Base-by-base conservation (phyloP, 106 monocot genomes). In the Cymbidium sinense region DNA sequence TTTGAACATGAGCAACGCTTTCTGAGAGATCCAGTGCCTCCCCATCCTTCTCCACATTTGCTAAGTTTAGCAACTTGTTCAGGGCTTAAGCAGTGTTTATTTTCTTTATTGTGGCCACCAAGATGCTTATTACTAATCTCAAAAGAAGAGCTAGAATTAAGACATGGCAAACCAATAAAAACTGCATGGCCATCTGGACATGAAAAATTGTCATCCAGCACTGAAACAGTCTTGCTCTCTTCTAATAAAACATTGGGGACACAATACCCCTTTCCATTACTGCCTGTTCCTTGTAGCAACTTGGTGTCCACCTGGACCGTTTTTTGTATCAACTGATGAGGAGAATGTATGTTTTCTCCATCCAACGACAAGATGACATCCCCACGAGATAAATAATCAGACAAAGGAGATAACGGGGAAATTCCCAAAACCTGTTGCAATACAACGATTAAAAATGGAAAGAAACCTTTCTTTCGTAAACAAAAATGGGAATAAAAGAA, bases 1-100 rank as follows among this genome's bases (percentile, higher is more conserved):
- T 98, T 74, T 55, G 70, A 82, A 77, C 96, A 94, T 20, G 77
- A 21, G 82, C 85, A 94, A 73, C 9, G 15, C 28, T 20, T 79
- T 70, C n/a, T 47, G 10, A 69, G 41, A 80, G 73, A 55, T 77
- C 23, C 83, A 83, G n/a, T 71, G 50, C 61, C 70, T 74, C 70
- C 25, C 92, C 88, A 92, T 80, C 88, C 89, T 78, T 86, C 81
- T 29, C 91, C 87, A 86, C 94, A 99, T 75, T 92, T 99, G 64
- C 82, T 88, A 50, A 88, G 81, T 79, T 88, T 91, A 7, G 88
- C 86, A 21, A 94, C 88, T 87, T 88, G 86, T 61, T 78, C 76
- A 43, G 94, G 84, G 76, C 27, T 78, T 75, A 98, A 90, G 55
- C 94, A 99, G 70, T 81, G 55, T 36, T 76, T 83, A 9, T 43